Base-by-base conservation (phyloP, 192 early-diverging fungal genomes). In the Physocladia obscura region DNA sequence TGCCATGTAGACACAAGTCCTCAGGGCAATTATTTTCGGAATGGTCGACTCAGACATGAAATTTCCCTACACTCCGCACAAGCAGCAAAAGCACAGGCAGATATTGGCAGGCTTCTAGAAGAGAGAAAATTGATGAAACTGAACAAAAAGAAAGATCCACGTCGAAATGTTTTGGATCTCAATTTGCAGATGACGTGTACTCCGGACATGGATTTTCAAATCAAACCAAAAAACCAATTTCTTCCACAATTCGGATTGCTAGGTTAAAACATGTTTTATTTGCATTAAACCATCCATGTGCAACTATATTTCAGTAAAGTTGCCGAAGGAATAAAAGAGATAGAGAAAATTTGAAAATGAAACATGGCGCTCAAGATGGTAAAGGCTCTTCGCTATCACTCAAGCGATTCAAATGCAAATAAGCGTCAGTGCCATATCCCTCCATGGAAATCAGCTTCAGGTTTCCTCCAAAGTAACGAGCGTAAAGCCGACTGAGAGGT, bases 401-500 rank as follows among this genome's bases (percentile, higher is more conserved):
- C 52, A 95, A 84, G 22, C 94, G 82, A 57, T 90, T 93, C 39
- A 97, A 81, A 74, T 97, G 95, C 50, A 97, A 76, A 74, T 98
- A 98, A 2, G 93, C 95, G 78, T 98, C 95, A 48, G 95, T 98
- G 51, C 95, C 76, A 51, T 77, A 92, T 71, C 94, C 94, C 78
- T 96, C 96, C 94, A 96, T 96, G 38, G 90, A 92, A 50, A 94
- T 94, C 49, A 96, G 80, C 74, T 90, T 88, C 65, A 98, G 79
- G 76, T 98, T 93, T 54, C 96, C 96, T 62, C 96, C 96, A 85
- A 96, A 96, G 75, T 98, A 98, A 29, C 94, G 89, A 3, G 96
- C 91, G 80, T 98, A 98, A 57, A 92, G 69, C 67, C 92, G 78
- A 37, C 88, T 90, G 47, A 95, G 87, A n/a, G 96, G 96, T 54